phyloP scores from a whole-genome alignment of 2,329 filamentous ascomycete genomes.

The Talaromyces atroroseus region DNA sequence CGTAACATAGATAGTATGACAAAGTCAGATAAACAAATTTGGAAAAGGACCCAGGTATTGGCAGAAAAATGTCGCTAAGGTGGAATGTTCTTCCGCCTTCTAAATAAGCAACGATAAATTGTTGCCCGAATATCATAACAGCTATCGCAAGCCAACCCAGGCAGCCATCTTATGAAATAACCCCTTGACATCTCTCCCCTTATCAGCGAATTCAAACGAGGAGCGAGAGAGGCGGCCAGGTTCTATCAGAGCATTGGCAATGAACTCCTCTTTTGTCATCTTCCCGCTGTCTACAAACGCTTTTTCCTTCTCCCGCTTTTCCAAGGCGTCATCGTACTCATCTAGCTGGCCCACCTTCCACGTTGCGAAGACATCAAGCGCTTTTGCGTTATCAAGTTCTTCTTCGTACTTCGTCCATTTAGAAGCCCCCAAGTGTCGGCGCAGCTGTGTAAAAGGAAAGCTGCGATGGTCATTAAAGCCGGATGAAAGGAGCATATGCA shows the following conservation, averaged over 20 bases:
- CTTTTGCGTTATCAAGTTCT: background rate
- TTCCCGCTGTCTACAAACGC: background rate
- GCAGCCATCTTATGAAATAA: no score
- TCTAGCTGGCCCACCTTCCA: background rate
- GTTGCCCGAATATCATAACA: no score
- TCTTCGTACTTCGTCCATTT: background rate
- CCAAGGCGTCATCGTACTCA: background rate
- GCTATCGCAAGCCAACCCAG: no score
- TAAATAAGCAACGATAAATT: no score
- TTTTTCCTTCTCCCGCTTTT: background rate
- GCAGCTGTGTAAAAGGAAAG: constrained; percentile 22
- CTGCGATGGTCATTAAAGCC: constrained; percentile 28
- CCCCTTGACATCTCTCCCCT: no score
- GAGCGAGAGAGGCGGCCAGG: background rate
- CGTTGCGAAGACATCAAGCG: background rate
- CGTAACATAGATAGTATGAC: no score
- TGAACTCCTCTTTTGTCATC: background rate
- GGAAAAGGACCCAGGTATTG: no score
- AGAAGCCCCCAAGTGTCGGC: background rate
- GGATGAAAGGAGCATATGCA: constrained; percentile 30
- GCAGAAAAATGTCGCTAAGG: no score
- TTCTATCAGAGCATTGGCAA: background rate
- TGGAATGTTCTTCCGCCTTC: no score
- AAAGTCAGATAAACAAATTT: no score
- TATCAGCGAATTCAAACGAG: no score